Conservation (phyloP, 2,329 filamentous ascomycete species). For the Venturia asperata region DNA sequence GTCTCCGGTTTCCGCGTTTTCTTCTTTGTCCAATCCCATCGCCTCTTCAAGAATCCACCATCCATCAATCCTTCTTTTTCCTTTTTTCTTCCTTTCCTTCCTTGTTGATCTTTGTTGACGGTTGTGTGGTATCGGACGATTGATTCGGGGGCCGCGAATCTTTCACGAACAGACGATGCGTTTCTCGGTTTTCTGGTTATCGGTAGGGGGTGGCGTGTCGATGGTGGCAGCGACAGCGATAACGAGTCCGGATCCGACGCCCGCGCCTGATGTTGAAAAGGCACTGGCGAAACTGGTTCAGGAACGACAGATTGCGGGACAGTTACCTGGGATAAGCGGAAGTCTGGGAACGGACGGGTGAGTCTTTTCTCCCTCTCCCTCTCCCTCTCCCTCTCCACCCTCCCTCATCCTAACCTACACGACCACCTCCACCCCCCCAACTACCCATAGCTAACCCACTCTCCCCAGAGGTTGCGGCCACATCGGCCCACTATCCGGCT, state of each 20-base stretch:
- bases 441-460: neutral
- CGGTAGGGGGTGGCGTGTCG: neutral
- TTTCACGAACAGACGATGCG: neutral
- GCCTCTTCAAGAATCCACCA: too few species aligned
- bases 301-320: neutral
- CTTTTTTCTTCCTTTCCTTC: too few species aligned
- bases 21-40: neutral
- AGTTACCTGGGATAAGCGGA: neutral
- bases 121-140: too few species aligned
- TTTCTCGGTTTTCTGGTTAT: neutral
- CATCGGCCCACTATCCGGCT: neutral
- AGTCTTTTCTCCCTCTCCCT: neutral
- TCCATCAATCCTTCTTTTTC: too few species aligned
- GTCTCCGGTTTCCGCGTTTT: neutral
- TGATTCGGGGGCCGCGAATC: too few species aligned
- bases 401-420: neutral
- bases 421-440: too few species aligned
- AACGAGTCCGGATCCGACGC: neutral
- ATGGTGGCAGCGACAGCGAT: neutral
- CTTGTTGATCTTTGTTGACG: too few species aligned
- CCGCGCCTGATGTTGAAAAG: neutral
- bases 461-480: neutral
- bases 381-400: too few species aligned
- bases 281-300: neutral
- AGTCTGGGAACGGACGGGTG: slow-evolving; percentile 1